Percentiles rank a stretch among this genome's conserved stretches.
Conservation (phyloP, 1,139 yeast species). For the Kurtzmaniella quercitrusa region DNA sequence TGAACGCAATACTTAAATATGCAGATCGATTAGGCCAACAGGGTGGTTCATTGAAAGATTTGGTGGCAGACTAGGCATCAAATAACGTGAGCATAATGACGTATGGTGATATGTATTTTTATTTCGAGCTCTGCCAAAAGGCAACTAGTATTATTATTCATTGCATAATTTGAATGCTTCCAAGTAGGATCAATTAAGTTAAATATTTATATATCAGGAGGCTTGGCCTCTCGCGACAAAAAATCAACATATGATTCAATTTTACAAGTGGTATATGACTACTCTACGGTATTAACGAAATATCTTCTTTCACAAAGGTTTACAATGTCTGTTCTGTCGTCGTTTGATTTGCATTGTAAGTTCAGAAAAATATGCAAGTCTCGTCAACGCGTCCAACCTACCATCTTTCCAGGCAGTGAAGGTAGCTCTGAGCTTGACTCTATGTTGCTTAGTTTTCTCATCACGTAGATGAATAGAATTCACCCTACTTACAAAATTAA, state of each 20-base stretch:
- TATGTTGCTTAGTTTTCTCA: slow-evolving; percentile 79
- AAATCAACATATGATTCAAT: too few species aligned
- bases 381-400: slow-evolving; percentile 40
- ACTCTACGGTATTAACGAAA: too few species aligned
- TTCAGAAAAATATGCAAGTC: slow-evolving; percentile 39
- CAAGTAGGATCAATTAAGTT: too few species aligned
- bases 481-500: slow-evolving; percentile 8
- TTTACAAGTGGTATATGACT: too few species aligned
- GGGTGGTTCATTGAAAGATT: too few species aligned
- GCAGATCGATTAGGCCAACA: too few species aligned
- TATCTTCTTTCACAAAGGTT: not conserved
- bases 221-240: too few species aligned
- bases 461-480: slow-evolving; percentile 38
- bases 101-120: not conserved
- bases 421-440: slow-evolving; percentile 88
- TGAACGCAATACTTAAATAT: too few species aligned
- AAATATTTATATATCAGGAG: too few species aligned
- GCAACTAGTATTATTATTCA: not conserved
- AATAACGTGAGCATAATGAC: not conserved
- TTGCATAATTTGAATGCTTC: not conserved
- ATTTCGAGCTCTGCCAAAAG: not conserved
- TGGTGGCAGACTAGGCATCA: not conserved
- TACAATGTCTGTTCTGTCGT: not conserved
- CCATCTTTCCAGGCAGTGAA: slow-evolving; percentile 49
- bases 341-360: slow-evolving; percentile 4